Conservation (phyloP, 495 filamentous ascomycete genomes). For the Penicillium longicatenatum region DNA sequence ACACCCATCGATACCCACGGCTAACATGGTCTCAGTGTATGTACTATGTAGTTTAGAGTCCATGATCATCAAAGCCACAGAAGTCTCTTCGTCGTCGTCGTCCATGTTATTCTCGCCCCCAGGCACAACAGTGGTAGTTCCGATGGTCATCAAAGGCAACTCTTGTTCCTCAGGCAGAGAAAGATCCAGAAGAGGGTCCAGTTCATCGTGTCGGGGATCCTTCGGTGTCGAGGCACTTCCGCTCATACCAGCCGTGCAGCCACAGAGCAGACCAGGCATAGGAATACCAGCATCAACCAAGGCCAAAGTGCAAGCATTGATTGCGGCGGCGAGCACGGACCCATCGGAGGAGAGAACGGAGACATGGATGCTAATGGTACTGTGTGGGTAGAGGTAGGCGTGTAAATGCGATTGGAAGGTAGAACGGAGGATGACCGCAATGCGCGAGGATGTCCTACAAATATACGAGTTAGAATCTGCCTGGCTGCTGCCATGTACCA, state of each 20-base stretch:
- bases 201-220: slow-evolving; percentile 62
- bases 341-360: slow-evolving; percentile 92
- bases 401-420: slow-evolving; percentile 75
- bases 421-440: slow-evolving; percentile 71
- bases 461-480: slow-evolving; percentile 18
- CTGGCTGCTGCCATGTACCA: background rate
- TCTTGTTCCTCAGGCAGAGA: slow-evolving; percentile 87
- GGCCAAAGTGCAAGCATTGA: slow-evolving; percentile 92
- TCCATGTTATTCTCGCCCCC: slow-evolving; percentile 40
- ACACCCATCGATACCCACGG: slow-evolving; percentile 89
- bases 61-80: slow-evolving; percentile 76
- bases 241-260: slow-evolving; percentile 83
- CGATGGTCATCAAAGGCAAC: slow-evolving; percentile 84
- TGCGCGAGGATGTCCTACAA: slow-evolving; percentile 72
- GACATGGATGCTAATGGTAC: slow-evolving; percentile 76
- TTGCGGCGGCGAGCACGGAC: slow-evolving; percentile 80
- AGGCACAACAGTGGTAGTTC: slow-evolving; percentile 62
- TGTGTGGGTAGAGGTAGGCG: slow-evolving; percentile 87
- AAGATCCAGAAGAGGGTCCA: slow-evolving; percentile 87
- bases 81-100: slow-evolving; percentile 56
- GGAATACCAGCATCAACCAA: slow-evolving; percentile 94
- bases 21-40: slow-evolving; percentile 86
- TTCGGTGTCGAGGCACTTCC: slow-evolving; percentile 55
- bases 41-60: slow-evolving; percentile 78
- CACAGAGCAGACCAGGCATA: slow-evolving; percentile 87